phyloP scores from a whole-genome alignment of 371 early-diverging fungal species.

The Nosema muscidifuracis region DNA sequence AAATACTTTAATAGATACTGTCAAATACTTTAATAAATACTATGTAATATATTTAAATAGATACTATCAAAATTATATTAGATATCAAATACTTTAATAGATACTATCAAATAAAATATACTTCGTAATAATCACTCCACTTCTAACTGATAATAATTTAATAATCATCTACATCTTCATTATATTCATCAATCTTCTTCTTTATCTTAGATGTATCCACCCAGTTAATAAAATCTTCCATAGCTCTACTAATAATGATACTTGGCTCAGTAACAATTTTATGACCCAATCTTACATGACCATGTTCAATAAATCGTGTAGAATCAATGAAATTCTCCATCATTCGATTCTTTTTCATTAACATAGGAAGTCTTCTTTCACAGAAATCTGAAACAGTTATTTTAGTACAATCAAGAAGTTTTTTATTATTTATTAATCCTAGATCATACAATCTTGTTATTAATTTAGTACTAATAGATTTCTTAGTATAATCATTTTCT shows the following conservation, averaged over 20 bases:
- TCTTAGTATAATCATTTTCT: constrained; percentile 76
- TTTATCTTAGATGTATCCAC: constrained; percentile 91
- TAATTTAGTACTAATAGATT: constrained; percentile 70
- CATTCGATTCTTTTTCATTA: constrained; percentile 88
- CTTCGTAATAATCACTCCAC: too few relatives aligned
- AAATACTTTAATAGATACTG: too few relatives aligned
- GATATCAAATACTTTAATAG: too few relatives aligned
- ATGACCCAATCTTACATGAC: constrained; percentile 76
- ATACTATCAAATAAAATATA: too few relatives aligned
- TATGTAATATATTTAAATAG: too few relatives aligned
- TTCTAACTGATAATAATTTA: too few relatives aligned
- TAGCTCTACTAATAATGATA: constrained; percentile 65
- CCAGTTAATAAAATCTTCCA: constrained; percentile 98
- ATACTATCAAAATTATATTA: too few relatives aligned
- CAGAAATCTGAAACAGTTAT: constrained; percentile 77
- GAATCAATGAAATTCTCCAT: constrained; percentile 86
- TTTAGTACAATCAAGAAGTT: constrained; percentile 76
- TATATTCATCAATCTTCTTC: constrained; percentile 80
- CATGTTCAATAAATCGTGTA: constrained; percentile 84
- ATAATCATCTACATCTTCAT: constrained; percentile 54
- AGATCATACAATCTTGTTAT: constrained; percentile 78
- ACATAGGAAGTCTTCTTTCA: constrained; percentile 78
- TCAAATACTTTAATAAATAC: too few relatives aligned
- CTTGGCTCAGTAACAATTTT: constrained; percentile 44
- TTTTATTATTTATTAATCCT: constrained; percentile 76